phyloP scores from a whole-genome alignment of 495 filamentous ascomycete species.

The Pyrenula aspistea region DNA sequence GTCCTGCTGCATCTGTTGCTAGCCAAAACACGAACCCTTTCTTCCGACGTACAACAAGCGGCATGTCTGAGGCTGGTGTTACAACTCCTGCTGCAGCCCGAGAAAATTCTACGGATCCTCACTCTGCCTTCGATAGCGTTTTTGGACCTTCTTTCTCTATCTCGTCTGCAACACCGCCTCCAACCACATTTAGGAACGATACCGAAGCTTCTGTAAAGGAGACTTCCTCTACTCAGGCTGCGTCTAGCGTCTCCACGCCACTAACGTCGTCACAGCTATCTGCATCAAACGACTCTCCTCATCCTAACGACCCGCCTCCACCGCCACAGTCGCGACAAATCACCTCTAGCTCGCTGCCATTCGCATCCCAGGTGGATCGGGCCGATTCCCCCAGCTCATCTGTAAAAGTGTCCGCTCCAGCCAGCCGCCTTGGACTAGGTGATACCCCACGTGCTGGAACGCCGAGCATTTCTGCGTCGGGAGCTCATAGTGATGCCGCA shows the following conservation, averaged over 20 bases:
- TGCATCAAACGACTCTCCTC: slow-evolving; percentile 52
- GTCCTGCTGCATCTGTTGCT: slow-evolving; percentile 60
- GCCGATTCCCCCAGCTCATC: slow-evolving; percentile 63
- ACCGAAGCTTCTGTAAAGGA: background rate
- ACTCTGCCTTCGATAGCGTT: slow-evolving; percentile 71
- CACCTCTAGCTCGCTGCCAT: slow-evolving; percentile 57
- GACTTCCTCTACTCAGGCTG: background rate
- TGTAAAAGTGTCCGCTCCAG: slow-evolving; percentile 70
- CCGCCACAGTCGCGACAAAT: slow-evolving; percentile 59
- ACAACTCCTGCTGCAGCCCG: slow-evolving; percentile 30
- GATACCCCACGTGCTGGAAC: slow-evolving; percentile 46
- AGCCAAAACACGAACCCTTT: slow-evolving; percentile 83
- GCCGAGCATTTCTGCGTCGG: slow-evolving; percentile 18
- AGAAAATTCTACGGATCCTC: slow-evolving; percentile 26
- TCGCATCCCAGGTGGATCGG: slow-evolving; percentile 37
- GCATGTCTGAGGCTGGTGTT: slow-evolving; percentile 46
- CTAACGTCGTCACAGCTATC: slow-evolving; percentile 44
- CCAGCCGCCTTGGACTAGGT: slow-evolving; percentile 48
- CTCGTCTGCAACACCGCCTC: slow-evolving; percentile 12
- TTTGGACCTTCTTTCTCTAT: slow-evolving; percentile 67
- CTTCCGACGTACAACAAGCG: slow-evolving; percentile 61
- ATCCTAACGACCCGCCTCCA: slow-evolving; percentile 42
- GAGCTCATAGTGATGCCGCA: background rate
- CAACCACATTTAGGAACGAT: slow-evolving; percentile 1
- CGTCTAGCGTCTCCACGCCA: slow-evolving; percentile 3